Base-by-base conservation (phyloP, 306 rosid species). In the Lablab purpureus region DNA sequence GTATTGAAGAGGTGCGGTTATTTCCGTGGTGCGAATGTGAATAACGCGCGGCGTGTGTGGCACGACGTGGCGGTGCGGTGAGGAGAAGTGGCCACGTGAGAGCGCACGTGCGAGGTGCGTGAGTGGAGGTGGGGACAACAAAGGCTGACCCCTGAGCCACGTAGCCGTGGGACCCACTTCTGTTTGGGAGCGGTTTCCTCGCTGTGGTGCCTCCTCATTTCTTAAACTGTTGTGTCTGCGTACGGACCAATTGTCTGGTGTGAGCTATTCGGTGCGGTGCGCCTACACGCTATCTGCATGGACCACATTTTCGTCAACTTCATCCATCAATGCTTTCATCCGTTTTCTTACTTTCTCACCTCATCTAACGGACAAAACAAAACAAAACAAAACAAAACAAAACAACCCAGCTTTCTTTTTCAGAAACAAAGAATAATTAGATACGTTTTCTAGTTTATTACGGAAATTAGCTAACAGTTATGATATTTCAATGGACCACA, bases 101-200 rank as follows among this genome's bases (percentile, higher is more conserved):
- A 13, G 0, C 40, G 83, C 92, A 84, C 93, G 88, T 89, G 88
- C 45, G 67, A 64, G 46, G 83, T 45, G 82, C 70, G 78, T 76
- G 70, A 37, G 41, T 5, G 32, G 10, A 32, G 0, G 58, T 8
- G 62, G 77, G 17, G 50, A 75, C 82, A 72, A 65, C n/a, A 81
- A 78, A 81, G 73, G 68, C 67, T 78, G 79, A 71, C 60, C 79
- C 81, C 37, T 67, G 45, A 64, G 74, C 82, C 86, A 85, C 86
- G 79, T 80, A 37, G 40, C 23, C 15, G 82, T 83, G 89, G 91
- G 88, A 12, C 90, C 89, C 73, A 2, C 15, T 13, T 58, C 58
- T 73, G 74, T 73, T 66, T 27, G 23, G 11, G 68, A 56, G 71
- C 82, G 72, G 67, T 77, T 87, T 80, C 74, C 76, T 67, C 69